These are phyloP conservation scores for Ascoidea asiatica DNA, from an alignment of 805 yeast species.

Conservation along the genomic window DNA sequence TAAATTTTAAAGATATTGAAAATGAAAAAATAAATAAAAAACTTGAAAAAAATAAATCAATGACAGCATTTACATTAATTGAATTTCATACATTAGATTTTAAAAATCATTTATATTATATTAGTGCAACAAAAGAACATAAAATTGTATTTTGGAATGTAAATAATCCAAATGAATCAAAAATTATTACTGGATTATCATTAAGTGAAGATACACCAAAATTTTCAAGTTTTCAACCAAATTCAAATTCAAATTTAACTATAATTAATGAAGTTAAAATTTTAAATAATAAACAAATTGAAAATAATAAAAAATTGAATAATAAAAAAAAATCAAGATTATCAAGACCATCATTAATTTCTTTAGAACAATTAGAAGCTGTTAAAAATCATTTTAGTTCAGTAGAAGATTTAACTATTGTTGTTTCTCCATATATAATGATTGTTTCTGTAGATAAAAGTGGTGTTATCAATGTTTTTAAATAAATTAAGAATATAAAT, in stretches of 20 bases:
- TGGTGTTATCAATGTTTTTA: conserved; percentile 51
- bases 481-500: too few species aligned
- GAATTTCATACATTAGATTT: conserved; percentile 4
- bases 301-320: conserved; percentile 2
- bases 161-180: conserved; percentile 18
- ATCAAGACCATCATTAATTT: conserved; percentile 21
- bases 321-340: conserved; percentile 9
- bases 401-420: conserved; percentile 32
- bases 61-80: conserved; percentile 3
- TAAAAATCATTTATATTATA: conserved; percentile 8
- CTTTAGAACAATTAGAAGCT: conserved; percentile 28
- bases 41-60: not conserved
- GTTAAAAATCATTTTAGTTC: conserved; percentile 35
- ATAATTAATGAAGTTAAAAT: conserved; percentile 26
- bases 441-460: conserved; percentile 52
- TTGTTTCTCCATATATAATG: conserved; percentile 41
- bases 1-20: not conserved
- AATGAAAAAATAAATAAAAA: not conserved
- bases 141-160: conserved; percentile 26
- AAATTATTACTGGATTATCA: conserved; percentile 17
- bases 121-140: conserved; percentile 5
- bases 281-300: not conserved
- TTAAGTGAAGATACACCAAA: conserved; percentile 9
- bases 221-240: conserved; percentile 19
- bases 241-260: conserved; percentile 23